Evolutionary conservation across 2,329 filamentous ascomycete genomes (phyloP).

Genomic region (Cryphonectria carpinicola): DNA sequence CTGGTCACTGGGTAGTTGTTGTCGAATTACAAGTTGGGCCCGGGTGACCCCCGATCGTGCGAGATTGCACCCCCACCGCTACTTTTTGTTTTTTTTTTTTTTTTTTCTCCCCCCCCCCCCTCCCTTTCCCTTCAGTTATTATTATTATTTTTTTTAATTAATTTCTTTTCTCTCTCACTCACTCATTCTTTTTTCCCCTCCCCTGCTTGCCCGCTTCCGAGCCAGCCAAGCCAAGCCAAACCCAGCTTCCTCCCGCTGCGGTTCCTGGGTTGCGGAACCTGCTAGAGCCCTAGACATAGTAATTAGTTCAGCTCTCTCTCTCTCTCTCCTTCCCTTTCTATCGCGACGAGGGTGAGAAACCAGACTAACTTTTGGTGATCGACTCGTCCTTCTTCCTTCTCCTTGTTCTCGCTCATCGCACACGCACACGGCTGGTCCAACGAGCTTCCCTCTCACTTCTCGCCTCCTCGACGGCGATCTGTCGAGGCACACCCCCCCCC

Average conservation of each 20-base stretch:
- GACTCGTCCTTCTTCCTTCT: not conserved
- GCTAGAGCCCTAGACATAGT: not conserved
- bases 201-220: conserved; percentile 8
- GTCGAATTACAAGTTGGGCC: no score
- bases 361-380: not conserved
- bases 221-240: conserved; percentile 4
- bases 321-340: not conserved
- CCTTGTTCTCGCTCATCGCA: not conserved
- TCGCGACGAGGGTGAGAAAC: not conserved
- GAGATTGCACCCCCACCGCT: conserved; percentile 24
- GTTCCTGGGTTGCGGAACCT: conserved; percentile 1
- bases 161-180: not conserved
- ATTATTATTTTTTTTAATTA: no score
- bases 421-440: conserved; percentile 5
- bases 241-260: conserved; percentile 13
- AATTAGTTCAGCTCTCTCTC: not conserved
- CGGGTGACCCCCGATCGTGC: no score
- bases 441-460: not conserved
- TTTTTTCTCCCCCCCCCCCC: not conserved
- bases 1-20: no score
- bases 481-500: not conserved
- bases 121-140: no score
- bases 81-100: conserved; percentile 1
- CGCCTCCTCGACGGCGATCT: conserved; percentile 10
- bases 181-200: not conserved